These are phyloP conservation scores for Claviceps sp. DNA, from an alignment of 2,329 filamentous ascomycete genomes.

Conservation along the genomic window DNA sequence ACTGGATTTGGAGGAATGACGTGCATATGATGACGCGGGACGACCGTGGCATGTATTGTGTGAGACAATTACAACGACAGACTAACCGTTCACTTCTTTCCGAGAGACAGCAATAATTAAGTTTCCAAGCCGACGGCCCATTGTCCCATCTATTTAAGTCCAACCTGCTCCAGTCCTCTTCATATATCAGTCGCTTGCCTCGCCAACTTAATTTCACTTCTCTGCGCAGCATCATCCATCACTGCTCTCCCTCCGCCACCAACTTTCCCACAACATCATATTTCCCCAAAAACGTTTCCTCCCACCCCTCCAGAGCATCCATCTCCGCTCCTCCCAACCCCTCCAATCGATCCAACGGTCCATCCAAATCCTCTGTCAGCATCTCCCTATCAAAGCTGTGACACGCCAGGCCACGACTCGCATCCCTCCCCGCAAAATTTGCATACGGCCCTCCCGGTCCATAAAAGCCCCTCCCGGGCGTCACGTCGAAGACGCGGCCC, in stretches of 20 bases:
- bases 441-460: slow-evolving; percentile 88
- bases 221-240: slow-evolving; percentile 7
- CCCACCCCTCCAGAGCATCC: slow-evolving; percentile 80
- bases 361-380: slow-evolving; percentile 82
- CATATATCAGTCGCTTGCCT: not conserved
- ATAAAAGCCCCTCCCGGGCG: slow-evolving; percentile 81
- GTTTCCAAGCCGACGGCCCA: no score
- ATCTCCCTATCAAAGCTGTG: slow-evolving; percentile 92
- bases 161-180: not conserved
- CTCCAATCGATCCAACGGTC: slow-evolving; percentile 62
- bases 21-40: no score
- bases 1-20: no score
- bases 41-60: no score
- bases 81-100: no score
- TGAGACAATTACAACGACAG: no score
- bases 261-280: slow-evolving; percentile 88
- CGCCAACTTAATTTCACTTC: not conserved
- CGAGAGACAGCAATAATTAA: no score
- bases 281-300: slow-evolving; percentile 85
- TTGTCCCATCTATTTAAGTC: no score
- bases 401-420: slow-evolving; percentile 72
- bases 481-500: slow-evolving; percentile 83
- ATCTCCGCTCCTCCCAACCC: slow-evolving; percentile 62
- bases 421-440: slow-evolving; percentile 92
- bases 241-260: slow-evolving; percentile 39